Evolutionary conservation across 2,329 filamentous ascomycete genomes (phyloP).

Genomic region (Colletotrichum salicis): DNA sequence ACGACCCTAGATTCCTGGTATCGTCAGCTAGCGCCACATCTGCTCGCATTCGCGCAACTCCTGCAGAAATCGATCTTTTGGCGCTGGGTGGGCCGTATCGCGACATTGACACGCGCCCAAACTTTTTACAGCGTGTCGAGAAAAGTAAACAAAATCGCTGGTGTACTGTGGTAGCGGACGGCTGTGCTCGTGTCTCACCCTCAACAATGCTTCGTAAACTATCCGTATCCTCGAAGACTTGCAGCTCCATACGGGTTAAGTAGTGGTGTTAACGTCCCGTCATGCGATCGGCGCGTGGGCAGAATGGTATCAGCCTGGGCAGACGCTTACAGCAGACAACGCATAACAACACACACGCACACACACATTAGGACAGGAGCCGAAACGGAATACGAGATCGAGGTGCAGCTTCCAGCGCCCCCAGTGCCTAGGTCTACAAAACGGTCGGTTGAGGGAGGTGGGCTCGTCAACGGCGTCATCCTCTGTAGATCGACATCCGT

Average conservation of each 20-base stretch:
- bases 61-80: not conserved
- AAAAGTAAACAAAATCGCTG: not conserved
- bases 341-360: not conserved
- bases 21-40: not conserved
- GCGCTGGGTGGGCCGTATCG: not conserved
- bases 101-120: not conserved
- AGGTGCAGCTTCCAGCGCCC: conserved; percentile 10
- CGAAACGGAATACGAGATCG: conserved; percentile 25
- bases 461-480: not conserved
- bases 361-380: not conserved
- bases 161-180: no score
- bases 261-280: not conserved
- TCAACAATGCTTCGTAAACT: not conserved
- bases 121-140: not conserved
- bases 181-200: not conserved
- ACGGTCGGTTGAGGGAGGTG: not conserved
- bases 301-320: conserved; percentile 5
- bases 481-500: not conserved
- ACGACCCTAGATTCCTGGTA: not conserved
- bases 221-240: not conserved
- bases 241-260: not conserved
- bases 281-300: not conserved
- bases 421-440: not conserved
- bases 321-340: not conserved
- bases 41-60: not conserved